Evolutionary conservation across 805 yeast species (phyloP).

Genomic region (Barnettozyma wickerhamii): DNA sequence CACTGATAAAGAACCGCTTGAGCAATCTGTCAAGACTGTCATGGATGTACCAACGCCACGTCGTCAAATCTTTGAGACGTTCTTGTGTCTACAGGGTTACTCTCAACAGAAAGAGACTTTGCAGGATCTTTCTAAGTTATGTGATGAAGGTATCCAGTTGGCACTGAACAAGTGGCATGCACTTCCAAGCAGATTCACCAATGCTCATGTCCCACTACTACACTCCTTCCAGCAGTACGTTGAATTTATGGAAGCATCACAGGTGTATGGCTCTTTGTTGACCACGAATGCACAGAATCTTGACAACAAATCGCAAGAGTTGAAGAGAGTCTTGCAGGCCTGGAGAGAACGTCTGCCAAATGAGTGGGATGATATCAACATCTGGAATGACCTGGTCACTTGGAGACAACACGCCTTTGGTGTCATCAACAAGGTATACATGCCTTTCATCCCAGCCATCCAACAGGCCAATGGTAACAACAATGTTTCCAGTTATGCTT

Average conservation of each 20-base stretch:
- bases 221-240: constrained; percentile 97
- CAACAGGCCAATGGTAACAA: constrained; percentile 67
- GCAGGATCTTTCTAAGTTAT: constrained; percentile 76
- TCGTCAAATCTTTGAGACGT: constrained; percentile 92
- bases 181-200: constrained; percentile 65
- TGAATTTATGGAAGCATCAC: constrained; percentile 96
- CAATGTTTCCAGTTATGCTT: constrained; percentile 87
- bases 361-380: constrained; percentile 93
- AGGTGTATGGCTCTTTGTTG: constrained; percentile 81
- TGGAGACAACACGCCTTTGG: constrained; percentile 99
- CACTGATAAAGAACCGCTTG: constrained; percentile 89
- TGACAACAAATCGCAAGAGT: constrained; percentile 89
- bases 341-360: constrained; percentile 98
- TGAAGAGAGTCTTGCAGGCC: constrained; percentile 90
- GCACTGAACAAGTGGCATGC: constrained; percentile 92
- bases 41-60: constrained; percentile 99
- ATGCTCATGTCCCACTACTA: constrained; percentile 83
- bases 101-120: constrained; percentile 86
- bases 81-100: constrained; percentile 86
- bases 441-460: constrained; percentile 84
- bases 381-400: constrained; percentile 96
- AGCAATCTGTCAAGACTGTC: constrained; percentile 89
- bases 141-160: constrained; percentile 95
- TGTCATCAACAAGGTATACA: constrained; percentile 88
- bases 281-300: constrained; percentile 89